Percentiles rank a stretch among this genome's conserved stretches.
Evolutionary conservation across 306 rosid genomes (phyloP).

Genomic region (Begonia masoniana): DNA sequence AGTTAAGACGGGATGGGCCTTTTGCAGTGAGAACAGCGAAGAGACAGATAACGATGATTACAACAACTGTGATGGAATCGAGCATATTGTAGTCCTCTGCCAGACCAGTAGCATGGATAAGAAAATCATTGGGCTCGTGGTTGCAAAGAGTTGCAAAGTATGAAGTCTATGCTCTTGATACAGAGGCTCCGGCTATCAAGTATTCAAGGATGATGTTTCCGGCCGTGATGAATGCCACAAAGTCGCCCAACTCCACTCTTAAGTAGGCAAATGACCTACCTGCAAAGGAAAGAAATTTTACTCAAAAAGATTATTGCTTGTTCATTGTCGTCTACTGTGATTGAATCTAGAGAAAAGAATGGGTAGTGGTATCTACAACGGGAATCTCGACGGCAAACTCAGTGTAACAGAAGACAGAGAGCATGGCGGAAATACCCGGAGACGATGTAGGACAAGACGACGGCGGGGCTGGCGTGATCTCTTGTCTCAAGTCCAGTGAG

Average conservation of each 20-base stretch:
- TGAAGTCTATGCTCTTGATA: conserved; percentile 85
- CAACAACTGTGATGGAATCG: conserved; percentile 60
- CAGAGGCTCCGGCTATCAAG: conserved; percentile 52
- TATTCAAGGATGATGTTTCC: conserved; percentile 77
- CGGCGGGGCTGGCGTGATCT: conserved; percentile 36
- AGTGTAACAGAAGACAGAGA: conserved; percentile 86
- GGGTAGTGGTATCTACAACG: conserved; percentile 39
- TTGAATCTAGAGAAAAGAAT: too few relatives aligned
- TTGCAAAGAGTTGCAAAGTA: too few relatives aligned
- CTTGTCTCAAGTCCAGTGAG: conserved; percentile 54
- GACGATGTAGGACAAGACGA: conserved; percentile 53
- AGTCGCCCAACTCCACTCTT: conserved; percentile 84
- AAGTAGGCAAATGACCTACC: conserved; percentile 71
- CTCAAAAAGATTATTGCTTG: too few relatives aligned
- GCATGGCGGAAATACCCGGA: conserved; percentile 85
- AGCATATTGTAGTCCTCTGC: conserved; percentile 24
- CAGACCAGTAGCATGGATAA: conserved; percentile 25
- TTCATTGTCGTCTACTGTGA: too few relatives aligned
- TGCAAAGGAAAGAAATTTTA: not conserved
- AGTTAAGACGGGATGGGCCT: conserved; percentile 71
- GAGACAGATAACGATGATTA: conserved; percentile 25
- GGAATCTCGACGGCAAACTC: conserved; percentile 92
- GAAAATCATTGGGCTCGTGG: conserved; percentile 32
- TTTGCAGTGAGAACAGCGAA: conserved; percentile 64
- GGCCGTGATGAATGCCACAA: conserved; percentile 64